Conservation (phyloP, 768 basidiomycete genomes). For the Lactarius hengduanensis region DNA sequence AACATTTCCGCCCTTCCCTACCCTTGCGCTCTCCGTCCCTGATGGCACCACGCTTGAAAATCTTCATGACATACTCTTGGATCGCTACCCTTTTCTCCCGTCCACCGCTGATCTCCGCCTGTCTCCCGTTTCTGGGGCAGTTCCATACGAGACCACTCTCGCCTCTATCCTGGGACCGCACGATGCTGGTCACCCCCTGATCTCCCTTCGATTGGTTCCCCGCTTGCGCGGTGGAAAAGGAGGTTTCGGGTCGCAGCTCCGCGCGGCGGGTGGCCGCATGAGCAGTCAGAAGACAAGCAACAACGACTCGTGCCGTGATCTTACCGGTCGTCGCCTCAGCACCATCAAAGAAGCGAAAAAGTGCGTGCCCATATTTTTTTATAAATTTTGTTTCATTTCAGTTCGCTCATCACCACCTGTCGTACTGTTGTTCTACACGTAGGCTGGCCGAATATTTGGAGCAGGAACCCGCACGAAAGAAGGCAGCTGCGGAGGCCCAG, state of each 20-base stretch:
- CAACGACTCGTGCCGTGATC: conserved; percentile 91
- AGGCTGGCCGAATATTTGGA: conserved; percentile 88
- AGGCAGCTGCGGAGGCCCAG: conserved; percentile 73
- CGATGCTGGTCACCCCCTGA: conserved; percentile 37
- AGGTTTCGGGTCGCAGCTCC: conserved; percentile 93
- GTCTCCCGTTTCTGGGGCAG: conserved; percentile 40
- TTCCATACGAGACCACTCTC: conserved; percentile 36
- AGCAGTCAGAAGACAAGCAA: conserved; percentile 93
- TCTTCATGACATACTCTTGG: conserved; percentile 45
- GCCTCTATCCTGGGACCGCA: conserved; percentile 37
- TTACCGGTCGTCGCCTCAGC: conserved; percentile 84
- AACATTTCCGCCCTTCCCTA: conserved; percentile 59
- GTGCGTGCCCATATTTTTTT: conserved; percentile 43
- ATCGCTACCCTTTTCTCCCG: conserved; percentile 51
- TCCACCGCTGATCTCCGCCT: conserved; percentile 42
- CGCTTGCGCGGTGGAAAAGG: conserved; percentile 89
- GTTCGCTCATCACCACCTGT: conserved; percentile 1
- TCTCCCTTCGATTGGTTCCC: conserved; percentile 73
- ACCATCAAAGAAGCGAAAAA: conserved; percentile 97
- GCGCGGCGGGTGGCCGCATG: conserved; percentile 98
- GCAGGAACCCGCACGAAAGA: conserved; percentile 74
- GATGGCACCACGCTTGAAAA: conserved; percentile 41
- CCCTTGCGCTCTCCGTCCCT: conserved; percentile 48
- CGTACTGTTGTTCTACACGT: not conserved
- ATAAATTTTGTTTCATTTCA: not conserved